These are phyloP conservation scores for Phtheirospermum japonicum DNA, from an alignment of 257 asterid species.

Conservation along the genomic window DNA sequence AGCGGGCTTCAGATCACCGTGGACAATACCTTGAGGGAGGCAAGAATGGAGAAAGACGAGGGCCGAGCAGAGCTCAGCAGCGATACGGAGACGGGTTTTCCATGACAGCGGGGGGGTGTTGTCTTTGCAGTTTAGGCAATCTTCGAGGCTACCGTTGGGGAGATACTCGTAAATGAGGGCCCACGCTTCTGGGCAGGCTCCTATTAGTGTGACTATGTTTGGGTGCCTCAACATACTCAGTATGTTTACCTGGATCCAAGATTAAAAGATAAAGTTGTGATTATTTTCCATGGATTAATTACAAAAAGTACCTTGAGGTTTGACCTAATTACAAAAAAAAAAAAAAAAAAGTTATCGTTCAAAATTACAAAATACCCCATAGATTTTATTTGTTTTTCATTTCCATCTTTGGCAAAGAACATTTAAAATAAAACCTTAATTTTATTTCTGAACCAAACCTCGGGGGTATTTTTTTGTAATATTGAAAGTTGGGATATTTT, in stretches of 20 bases:
- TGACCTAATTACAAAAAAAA: too few species aligned
- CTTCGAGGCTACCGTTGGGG: slow-evolving; percentile 94
- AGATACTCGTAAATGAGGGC: slow-evolving; percentile 81
- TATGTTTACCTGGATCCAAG: slow-evolving; percentile 55
- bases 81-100: slow-evolving; percentile 84
- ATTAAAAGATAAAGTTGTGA: slow-evolving; percentile 9
- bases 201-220: slow-evolving; percentile 73
- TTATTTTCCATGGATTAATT: background rate
- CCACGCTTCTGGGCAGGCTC: slow-evolving; percentile 85
- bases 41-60: slow-evolving; percentile 82
- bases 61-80: slow-evolving; percentile 82
- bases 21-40: slow-evolving; percentile 57
- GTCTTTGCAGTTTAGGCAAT: slow-evolving; percentile 76
- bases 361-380: too few species aligned
- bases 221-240: slow-evolving; percentile 94
- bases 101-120: slow-evolving; percentile 83
- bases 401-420: too few species aligned
- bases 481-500: too few species aligned
- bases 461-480: too few species aligned
- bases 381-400: too few species aligned
- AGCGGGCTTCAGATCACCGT: slow-evolving; percentile 84
- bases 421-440: too few species aligned
- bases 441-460: too few species aligned
- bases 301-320: too few species aligned
- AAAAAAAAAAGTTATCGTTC: too few species aligned